Conservation (phyloP, 768 basidiomycete genomes). For the Gymnopilus junonius region DNA sequence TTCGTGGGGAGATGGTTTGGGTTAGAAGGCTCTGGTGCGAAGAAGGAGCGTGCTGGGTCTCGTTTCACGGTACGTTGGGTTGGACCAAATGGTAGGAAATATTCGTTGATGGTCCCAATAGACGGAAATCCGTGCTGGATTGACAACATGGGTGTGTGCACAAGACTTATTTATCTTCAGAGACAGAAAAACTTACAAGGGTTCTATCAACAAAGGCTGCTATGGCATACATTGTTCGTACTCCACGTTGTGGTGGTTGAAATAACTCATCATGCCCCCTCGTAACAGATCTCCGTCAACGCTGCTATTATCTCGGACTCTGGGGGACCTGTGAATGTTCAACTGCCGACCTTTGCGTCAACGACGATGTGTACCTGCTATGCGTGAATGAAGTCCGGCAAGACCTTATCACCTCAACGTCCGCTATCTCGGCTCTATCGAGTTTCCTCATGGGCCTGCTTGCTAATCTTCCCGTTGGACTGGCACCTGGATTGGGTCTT, state of each 20-base stretch:
- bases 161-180: not conserved
- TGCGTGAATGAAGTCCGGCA: constrained; percentile 67
- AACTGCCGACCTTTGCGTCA: constrained; percentile 54
- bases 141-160: constrained; percentile 77
- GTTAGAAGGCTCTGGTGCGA: constrained; percentile 72
- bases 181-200: not conserved
- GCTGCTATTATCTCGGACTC: constrained; percentile 76
- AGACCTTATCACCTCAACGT: constrained; percentile 85
- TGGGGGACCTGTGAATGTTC: constrained; percentile 82
- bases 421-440: constrained; percentile 74
- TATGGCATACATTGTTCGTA: constrained; percentile 84
- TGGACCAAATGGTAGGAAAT: not conserved
- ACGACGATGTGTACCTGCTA: constrained; percentile 54
- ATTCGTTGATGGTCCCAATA: constrained; percentile 27
- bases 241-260: not conserved
- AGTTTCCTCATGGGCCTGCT: constrained; percentile 83
- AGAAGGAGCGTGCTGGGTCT: constrained; percentile 64
- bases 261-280: constrained; percentile 8
- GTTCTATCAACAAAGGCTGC: constrained; percentile 51
- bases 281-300: constrained; percentile 77
- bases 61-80: constrained; percentile 52
- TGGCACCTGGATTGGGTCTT: constrained; percentile 85
- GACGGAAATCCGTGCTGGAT: constrained; percentile 79
- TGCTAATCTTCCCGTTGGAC: constrained; percentile 88
- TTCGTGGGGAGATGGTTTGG: constrained; percentile 70